phyloP scores from a whole-genome alignment of 2,329 filamentous ascomycete genomes.

The Thermothelomyces thermophilus region DNA sequence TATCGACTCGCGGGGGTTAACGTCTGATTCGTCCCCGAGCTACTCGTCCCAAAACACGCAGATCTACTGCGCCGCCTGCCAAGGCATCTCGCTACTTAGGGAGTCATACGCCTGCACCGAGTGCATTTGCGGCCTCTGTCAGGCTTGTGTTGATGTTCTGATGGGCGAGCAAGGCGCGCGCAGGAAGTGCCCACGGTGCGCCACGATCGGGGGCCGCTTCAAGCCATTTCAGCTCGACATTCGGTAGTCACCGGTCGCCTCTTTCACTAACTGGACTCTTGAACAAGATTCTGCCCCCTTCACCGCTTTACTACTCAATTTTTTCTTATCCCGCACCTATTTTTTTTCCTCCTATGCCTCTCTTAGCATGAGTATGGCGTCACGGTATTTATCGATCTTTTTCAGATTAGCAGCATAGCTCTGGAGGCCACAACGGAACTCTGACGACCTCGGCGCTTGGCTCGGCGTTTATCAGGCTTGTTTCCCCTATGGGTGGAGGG shows the following conservation, averaged over 20 bases:
- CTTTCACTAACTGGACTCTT: neutral
- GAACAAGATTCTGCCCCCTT: neutral
- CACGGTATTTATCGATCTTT: neutral
- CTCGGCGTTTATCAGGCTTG: too few species aligned
- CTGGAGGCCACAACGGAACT: neutral
- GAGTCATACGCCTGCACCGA: slow-evolving; percentile 93
- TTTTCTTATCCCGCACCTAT: neutral
- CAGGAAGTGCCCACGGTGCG: slow-evolving; percentile 72
- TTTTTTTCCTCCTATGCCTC: slow-evolving; percentile 14
- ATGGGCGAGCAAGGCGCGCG: slow-evolving; percentile 69
- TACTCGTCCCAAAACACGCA: slow-evolving; percentile 71
- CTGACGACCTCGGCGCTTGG: neutral
- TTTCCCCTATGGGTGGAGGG: too few species aligned
- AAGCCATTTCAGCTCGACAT: slow-evolving; percentile 83
- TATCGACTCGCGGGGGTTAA: slow-evolving; percentile 56
- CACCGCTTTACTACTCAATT: slow-evolving; percentile 8
- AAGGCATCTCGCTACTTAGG: slow-evolving; percentile 66
- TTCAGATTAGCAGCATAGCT: neutral
- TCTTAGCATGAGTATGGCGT: neutral
- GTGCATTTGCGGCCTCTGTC: slow-evolving; percentile 89
- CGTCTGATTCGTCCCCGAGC: slow-evolving; percentile 61
- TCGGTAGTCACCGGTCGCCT: slow-evolving; percentile 18
- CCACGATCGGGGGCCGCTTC: slow-evolving; percentile 70
- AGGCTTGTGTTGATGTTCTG: slow-evolving; percentile 76
- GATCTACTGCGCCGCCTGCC: slow-evolving; percentile 88